Evolutionary conservation across 2,329 filamentous ascomycete genomes (phyloP).

Genomic region (Fusarium nygamai): DNA sequence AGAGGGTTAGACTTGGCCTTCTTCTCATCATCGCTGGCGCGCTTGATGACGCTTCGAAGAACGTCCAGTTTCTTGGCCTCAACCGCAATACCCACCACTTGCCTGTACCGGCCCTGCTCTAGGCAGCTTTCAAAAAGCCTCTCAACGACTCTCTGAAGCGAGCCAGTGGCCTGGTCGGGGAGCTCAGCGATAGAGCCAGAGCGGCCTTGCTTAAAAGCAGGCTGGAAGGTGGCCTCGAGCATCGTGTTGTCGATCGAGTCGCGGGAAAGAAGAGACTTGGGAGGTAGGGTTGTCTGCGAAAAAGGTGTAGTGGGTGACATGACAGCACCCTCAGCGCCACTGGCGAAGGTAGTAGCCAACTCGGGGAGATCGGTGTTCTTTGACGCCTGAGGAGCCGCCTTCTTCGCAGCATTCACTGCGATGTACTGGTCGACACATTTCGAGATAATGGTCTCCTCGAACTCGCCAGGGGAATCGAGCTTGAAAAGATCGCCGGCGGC

Average conservation of each 20-base stretch:
- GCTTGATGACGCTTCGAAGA: slow-evolving; percentile 84
- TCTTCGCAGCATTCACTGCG: slow-evolving; percentile 69
- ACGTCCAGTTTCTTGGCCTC: slow-evolving; percentile 94
- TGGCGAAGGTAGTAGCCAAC: slow-evolving; percentile 82
- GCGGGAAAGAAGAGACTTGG: slow-evolving; percentile 93
- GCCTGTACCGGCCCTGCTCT: slow-evolving; percentile 85
- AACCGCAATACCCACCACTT: slow-evolving; percentile 96
- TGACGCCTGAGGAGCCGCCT: slow-evolving; percentile 55
- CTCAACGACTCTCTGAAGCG: slow-evolving; percentile 85
- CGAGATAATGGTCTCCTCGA: slow-evolving; percentile 98
- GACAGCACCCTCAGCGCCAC: slow-evolving; percentile 75
- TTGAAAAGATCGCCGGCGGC: slow-evolving; percentile 95
- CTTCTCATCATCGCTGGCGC: slow-evolving; percentile 88
- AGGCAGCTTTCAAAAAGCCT: slow-evolving; percentile 93
- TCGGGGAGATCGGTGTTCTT: slow-evolving; percentile 67
- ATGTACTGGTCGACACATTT: slow-evolving; percentile 99
- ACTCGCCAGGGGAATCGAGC: slow-evolving; percentile 89
- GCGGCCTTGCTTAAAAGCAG: slow-evolving; percentile 61
- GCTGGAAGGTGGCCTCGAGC: slow-evolving; percentile 67
- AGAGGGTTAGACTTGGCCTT: slow-evolving; percentile 66
- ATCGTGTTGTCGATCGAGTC: slow-evolving; percentile 73
- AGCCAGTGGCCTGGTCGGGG: slow-evolving; percentile 75
- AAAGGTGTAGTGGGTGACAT: slow-evolving; percentile 94
- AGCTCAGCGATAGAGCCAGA: slow-evolving; percentile 72
- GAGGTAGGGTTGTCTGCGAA: slow-evolving; percentile 90